Conservation (phyloP, 108 stramenopile species). For the Stephanodiscus triporus region DNA sequence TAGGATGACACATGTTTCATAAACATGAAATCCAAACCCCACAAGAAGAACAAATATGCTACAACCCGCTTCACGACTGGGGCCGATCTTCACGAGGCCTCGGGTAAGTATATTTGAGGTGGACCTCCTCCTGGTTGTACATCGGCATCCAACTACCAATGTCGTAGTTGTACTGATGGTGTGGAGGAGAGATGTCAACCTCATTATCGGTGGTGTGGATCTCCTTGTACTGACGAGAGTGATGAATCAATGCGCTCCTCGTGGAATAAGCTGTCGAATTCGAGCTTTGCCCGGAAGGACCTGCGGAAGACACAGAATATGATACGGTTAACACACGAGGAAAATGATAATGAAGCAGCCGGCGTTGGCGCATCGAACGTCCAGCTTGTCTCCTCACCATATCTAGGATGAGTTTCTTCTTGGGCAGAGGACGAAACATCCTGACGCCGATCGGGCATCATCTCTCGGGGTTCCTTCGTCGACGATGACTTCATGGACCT, state of each 20-base stretch:
- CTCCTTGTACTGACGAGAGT: not conserved
- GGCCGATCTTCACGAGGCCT: constrained; percentile 16
- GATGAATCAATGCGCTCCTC: not conserved
- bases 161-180: not conserved
- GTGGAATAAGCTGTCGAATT: not conserved
- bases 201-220: not conserved
- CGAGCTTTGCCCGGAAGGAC: not conserved
- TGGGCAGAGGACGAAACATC: constrained; percentile 26
- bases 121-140: not conserved
- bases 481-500: constrained; percentile 20
- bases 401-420: constrained; percentile 3
- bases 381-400: constrained; percentile 1
- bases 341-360: not conserved
- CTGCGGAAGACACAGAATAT: not conserved
- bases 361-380: not conserved
- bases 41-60: too few species aligned
- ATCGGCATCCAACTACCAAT: not conserved
- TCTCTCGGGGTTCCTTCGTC: not conserved
- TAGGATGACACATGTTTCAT: too few species aligned
- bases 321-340: too few species aligned
- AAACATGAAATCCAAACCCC: too few species aligned
- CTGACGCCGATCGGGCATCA: constrained; percentile 23
- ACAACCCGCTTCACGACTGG: too few species aligned
- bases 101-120: constrained; percentile 25
- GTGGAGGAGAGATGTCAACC: not conserved